phyloP scores from a whole-genome alignment of 805 yeast genomes.

The Brettanomyces anomalus region DNA sequence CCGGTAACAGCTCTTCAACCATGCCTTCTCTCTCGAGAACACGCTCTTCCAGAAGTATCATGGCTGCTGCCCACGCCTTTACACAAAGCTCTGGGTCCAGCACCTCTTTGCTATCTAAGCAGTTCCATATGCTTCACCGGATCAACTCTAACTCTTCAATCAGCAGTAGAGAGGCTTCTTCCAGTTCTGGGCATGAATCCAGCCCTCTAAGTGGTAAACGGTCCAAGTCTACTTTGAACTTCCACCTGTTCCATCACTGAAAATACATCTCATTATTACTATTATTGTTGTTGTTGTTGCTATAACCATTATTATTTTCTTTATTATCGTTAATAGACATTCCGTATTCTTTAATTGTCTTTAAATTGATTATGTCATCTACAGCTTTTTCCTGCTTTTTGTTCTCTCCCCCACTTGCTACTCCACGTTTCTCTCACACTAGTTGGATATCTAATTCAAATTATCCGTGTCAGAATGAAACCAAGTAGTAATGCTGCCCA shows the following conservation, averaged over 20 bases:
- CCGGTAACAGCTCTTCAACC: not conserved
- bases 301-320: too few species aligned
- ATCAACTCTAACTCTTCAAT: not conserved
- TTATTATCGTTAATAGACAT: too few species aligned
- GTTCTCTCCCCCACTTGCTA: too few species aligned
- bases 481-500: too few species aligned
- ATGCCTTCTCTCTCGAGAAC: not conserved
- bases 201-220: not conserved
- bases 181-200: not conserved
- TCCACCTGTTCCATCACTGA: not conserved
- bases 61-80: not conserved
- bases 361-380: too few species aligned
- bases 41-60: not conserved
- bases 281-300: too few species aligned
- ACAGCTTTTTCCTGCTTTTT: too few species aligned
- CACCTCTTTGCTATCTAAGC: conserved; percentile 2
- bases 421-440: too few species aligned
- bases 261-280: too few species aligned
- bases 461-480: too few species aligned
- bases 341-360: too few species aligned
- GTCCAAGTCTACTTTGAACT: not conserved
- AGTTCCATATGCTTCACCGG: conserved; percentile 2
- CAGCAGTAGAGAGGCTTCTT: not conserved
- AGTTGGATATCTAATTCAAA: too few species aligned
- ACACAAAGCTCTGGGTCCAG: conserved; percentile 1